Evolutionary conservation across 352 stramenopile genomes (phyloP), one percentile per base, ranked within the genome.

Genomic region (Phytophthora fragariae): DNA sequence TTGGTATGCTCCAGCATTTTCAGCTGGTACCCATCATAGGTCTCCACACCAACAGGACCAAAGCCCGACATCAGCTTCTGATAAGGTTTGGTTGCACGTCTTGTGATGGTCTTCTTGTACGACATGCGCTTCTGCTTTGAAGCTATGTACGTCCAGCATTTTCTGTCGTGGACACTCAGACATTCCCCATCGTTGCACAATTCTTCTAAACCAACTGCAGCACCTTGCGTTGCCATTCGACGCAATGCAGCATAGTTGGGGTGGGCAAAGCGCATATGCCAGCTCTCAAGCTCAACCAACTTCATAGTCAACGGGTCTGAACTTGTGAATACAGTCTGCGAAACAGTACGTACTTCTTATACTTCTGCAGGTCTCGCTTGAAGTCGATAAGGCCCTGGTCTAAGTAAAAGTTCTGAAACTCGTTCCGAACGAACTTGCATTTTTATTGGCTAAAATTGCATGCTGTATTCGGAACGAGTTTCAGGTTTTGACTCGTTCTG

Each of bases 1-100:
- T 21, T 21, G 19, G 19, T 21, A 21, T 21, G 19, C 19, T 39
- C 33, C 33, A 39, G 33, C 33, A 39, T 10, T 39, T 39, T 9
- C 12, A 21, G 19, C 19, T 21, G 19, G 19, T 62, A 69, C 14
- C 41, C 27, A 31, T 62, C 39, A 4, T 69, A 67, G 7, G 53
- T 57, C 1, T 14, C 4, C 1, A 31, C 27, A 7, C 53, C 53
- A 15, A 52, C 14, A 15, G 9, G 33, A 31, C 52, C 56, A 55
- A 69, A 62, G 31, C 57, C 53, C 1, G 62, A 69, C 53, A 69
- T 69, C 17, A 69, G 37, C 39, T 52, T 62, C 6, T 57, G 29
- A 21, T 44, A 62, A 15, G 62, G 53, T 5, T 56, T 52, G 6
- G 17, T 62, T 9, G 39, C 53, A 11, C 62, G 53, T 21, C 53